These are phyloP conservation scores for Irpex sp. DNA, from an alignment of 1,284 basidiomycete species.

Conservation along the genomic window DNA sequence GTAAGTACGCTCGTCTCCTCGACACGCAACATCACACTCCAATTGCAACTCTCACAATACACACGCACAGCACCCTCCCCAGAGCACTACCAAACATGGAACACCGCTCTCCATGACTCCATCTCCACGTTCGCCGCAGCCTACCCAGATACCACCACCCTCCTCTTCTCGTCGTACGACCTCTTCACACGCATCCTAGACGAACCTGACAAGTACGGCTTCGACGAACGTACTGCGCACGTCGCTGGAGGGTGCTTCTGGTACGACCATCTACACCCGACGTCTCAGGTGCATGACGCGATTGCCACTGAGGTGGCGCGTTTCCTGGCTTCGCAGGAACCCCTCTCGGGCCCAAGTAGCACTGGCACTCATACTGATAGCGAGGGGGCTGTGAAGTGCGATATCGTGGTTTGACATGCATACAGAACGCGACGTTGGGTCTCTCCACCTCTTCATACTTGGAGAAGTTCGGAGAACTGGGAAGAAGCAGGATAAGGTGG, in stretches of 20 bases:
- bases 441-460: not conserved
- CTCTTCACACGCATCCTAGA: slow-evolving; percentile 46
- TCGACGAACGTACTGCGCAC: slow-evolving; percentile 31
- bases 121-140: slow-evolving; percentile 33
- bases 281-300: slow-evolving; percentile 25
- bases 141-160: slow-evolving; percentile 41
- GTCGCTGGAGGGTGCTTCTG: slow-evolving; percentile 40
- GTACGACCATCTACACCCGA: slow-evolving; percentile 39
- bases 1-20: slow-evolving; percentile 25
- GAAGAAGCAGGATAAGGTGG: not conserved
- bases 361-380: not conserved
- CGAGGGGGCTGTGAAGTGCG: not conserved
- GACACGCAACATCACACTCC: not conserved
- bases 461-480: not conserved
- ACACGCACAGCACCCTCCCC: slow-evolving; percentile 2
- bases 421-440: not conserved
- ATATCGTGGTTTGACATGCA: not conserved
- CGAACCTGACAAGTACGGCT: slow-evolving; percentile 39
- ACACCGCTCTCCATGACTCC: slow-evolving; percentile 31
- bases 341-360: too few species aligned
- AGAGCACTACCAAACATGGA: slow-evolving; percentile 36
- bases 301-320: slow-evolving; percentile 23
- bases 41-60: not conserved
- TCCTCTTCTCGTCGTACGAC: slow-evolving; percentile 47
- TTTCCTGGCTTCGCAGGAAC: slow-evolving; percentile 18